A percentile compares a stretch with the other conserved stretches of the same genome.
phyloP scores from a whole-genome alignment of 805 yeast species.

The Diddensiella transvaalensis region DNA sequence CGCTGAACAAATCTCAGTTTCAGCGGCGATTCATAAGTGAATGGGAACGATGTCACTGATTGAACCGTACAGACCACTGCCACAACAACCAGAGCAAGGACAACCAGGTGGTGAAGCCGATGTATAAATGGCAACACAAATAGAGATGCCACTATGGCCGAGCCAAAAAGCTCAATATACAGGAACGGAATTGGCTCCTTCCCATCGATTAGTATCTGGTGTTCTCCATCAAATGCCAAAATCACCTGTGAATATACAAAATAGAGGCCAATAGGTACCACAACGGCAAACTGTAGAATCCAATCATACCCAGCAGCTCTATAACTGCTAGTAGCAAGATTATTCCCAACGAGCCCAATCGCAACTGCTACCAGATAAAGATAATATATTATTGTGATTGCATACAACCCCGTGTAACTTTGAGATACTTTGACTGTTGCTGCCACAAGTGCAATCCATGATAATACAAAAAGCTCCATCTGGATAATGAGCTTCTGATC shows the following conservation, averaged over 20 bases:
- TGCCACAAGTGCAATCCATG: slow-evolving; percentile 56
- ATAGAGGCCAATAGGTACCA: slow-evolving; percentile 63
- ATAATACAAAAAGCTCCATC: slow-evolving; percentile 49
- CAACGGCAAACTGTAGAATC: slow-evolving; percentile 65
- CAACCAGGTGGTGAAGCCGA: slow-evolving; percentile 55
- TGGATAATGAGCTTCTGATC: slow-evolving; percentile 59
- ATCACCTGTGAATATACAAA: slow-evolving; percentile 54
- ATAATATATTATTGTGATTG: slow-evolving; percentile 38
- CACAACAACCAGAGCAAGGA: slow-evolving; percentile 39
- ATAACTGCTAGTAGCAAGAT: slow-evolving; percentile 6
- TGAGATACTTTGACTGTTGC: slow-evolving; percentile 48
- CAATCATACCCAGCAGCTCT: slow-evolving; percentile 67
- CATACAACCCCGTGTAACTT: slow-evolving; percentile 46
- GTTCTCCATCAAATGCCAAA: slow-evolving; percentile 58
- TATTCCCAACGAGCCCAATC: slow-evolving; percentile 42
- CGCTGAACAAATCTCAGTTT: slow-evolving; percentile 68
- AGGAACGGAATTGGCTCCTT: slow-evolving; percentile 40
- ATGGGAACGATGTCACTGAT: slow-evolving; percentile 47
- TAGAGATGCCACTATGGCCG: slow-evolving; percentile 39
- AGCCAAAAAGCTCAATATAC: slow-evolving; percentile 34
- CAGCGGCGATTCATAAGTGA: slow-evolving; percentile 58
- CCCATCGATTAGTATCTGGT: slow-evolving; percentile 71
- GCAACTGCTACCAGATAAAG: slow-evolving; percentile 39
- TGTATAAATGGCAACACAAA: slow-evolving; percentile 68
- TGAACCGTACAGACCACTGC: slow-evolving; percentile 38